Conservation (phyloP, 495 filamentous ascomycete species). For the Xylaria nigripes region DNA sequence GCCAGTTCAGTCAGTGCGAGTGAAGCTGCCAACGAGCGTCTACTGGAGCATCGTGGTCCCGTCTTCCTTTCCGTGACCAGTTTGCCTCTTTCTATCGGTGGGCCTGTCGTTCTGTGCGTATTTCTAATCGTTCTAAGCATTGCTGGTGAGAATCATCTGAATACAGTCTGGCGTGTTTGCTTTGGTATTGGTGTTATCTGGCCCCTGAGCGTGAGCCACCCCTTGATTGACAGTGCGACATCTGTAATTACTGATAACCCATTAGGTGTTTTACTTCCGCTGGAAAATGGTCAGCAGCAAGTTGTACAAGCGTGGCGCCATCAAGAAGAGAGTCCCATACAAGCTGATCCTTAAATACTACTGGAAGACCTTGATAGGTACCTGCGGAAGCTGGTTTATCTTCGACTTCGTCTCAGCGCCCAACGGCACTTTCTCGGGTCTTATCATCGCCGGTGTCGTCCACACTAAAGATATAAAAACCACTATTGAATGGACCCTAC, state of each 20-base stretch:
- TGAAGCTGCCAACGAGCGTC: slow-evolving; percentile 41
- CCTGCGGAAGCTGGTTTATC: slow-evolving; percentile 44
- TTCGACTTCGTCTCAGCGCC: slow-evolving; percentile 44
- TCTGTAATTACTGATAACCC: neutral
- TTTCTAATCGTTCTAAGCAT: slow-evolving; percentile 40
- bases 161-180: slow-evolving; percentile 45
- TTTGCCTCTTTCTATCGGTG: slow-evolving; percentile 42
- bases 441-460: slow-evolving; percentile 36
- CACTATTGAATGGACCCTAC: slow-evolving; percentile 38
- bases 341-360: slow-evolving; percentile 37
- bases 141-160: slow-evolving; percentile 31
- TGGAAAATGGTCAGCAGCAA: slow-evolving; percentile 45
- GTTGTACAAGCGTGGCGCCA: slow-evolving; percentile 43
- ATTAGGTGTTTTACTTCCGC: slow-evolving; percentile 40
- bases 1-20: slow-evolving; percentile 37
- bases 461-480: slow-evolving; percentile 30
- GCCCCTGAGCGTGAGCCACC: slow-evolving; percentile 28
- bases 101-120: slow-evolving; percentile 40
- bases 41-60: slow-evolving; percentile 25
- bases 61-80: slow-evolving; percentile 47
- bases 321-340: slow-evolving; percentile 42
- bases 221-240: neutral
- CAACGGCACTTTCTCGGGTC: slow-evolving; percentile 43
- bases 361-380: slow-evolving; percentile 42
- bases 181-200: slow-evolving; percentile 46